Evolutionary conservation across 805 yeast genomes (phyloP), one percentile per base, ranked within the genome.

Genomic region (Suhomyces prunicola): DNA sequence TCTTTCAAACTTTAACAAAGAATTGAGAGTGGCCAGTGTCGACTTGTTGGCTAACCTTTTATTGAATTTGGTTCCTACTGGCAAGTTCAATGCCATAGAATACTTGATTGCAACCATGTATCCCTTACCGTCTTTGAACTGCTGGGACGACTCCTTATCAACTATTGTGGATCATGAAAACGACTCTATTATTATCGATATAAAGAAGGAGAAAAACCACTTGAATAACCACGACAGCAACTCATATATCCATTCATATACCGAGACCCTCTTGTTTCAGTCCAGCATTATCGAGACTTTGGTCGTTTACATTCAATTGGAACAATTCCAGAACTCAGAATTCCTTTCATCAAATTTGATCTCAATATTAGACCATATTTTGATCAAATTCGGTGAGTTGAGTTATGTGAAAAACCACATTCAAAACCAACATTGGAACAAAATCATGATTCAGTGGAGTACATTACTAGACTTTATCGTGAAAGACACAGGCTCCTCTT

Each of bases 241-340:
- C 41, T 53, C 64, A 6, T 57, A 62, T 13, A 63, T 69, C 23
- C 47, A 60, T 10, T 12, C 60, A 2, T 60, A 60, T 45, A 55
- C 66, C 2, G 64, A 61, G 22, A 51, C 54, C 23, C 50, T 57
- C 5, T 58, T 70, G 15, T 57, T 56, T 29, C 76, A 74, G 50
- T 57, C 66, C 1, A 71, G 77, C 12, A 52, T 68, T 1, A 61
- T 66, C 7, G 77, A 74, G 55, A 50, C 76, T 0, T 47, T 75
- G 15, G 60, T 74, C 6, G 56, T 71, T 41, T 74, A 72, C 53
- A 56, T 72, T 33, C 79, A 75, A 57, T 61, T 76, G 15, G 75
- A 73, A 52, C 76, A 70, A 55, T 68, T 74, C 47, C 79, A 73
- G 51, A 64, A 71, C 48, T 58, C 67, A 0, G 76, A 73, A n/a